Evolutionary conservation across 306 rosid genomes (phyloP), one percentile per base, ranked within the genome.

Genomic region (Malus asiatica): DNA sequence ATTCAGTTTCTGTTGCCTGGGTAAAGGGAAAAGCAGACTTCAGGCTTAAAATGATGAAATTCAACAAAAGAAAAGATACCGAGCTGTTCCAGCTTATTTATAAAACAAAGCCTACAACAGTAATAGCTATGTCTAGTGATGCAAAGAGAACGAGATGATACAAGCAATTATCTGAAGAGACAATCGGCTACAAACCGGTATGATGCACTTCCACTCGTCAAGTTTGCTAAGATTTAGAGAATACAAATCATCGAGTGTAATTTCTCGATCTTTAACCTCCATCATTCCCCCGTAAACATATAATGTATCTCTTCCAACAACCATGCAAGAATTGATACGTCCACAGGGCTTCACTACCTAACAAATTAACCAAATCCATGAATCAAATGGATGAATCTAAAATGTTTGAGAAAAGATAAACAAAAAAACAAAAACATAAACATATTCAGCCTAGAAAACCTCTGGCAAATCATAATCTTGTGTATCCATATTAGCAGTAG

Each of bases 161-260:
- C 13, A 55, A 67, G 42, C 32, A 73, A 58, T 45, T 30, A 67
- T 71, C 23, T 44, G 48, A 44, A 77, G 76, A 70, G 65, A 82
- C 77, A 74, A 66, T 76, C 68, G 9, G 59, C 40, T 78, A 86
- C 97, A 79, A 74, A 95, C 99, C 88, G 88, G 92, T 80, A 92
- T 95, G 68, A 92, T 88, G 93, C 99, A 95, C 87, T 92, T 95
- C 99, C 99, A 95, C 78, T 95, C 99, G 16, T 95, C 99, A 55
- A 95, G 99, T 86, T 95, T 95, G 88, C 96, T 89, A 73, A 95
- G 99, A 85, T 90, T 95, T 75, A 95, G 89, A 79, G 89, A 87
- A 81, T 95, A 89, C 85, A 92, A 79, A 86, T 92, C 99, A 80
- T 95, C 97, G 25, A 95, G 99, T 33, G 97, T 88, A 79, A 95